These are phyloP conservation scores for Desmodesmus armatus DNA, from an alignment of 139 green algal species.

Conservation along the genomic window DNA sequence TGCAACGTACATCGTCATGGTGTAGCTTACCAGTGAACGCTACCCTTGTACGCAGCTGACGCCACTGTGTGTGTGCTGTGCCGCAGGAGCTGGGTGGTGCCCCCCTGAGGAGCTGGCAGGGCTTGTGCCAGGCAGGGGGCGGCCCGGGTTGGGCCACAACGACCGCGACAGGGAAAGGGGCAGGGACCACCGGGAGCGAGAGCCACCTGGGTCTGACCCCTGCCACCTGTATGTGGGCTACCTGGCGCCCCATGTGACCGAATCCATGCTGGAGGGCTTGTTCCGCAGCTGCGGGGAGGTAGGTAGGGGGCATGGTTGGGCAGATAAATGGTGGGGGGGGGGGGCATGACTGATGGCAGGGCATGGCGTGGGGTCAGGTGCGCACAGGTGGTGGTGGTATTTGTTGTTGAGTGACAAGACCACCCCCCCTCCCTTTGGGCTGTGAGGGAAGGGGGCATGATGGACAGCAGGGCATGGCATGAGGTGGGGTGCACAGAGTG, in stretches of 20 bases:
- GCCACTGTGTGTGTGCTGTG: too few relatives aligned
- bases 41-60: background rate
- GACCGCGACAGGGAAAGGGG: background rate
- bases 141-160: slow-evolving; percentile 7
- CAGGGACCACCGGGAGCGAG: background rate
- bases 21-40: too few relatives aligned
- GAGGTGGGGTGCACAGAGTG: too few relatives aligned
- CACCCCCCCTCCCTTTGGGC: too few relatives aligned
- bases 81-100: slow-evolving; percentile 78
- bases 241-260: slow-evolving; percentile 75
- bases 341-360: too few relatives aligned
- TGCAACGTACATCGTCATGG: too few relatives aligned
- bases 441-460: too few relatives aligned
- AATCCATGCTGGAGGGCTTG: slow-evolving; percentile 66
- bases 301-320: slow-evolving; percentile 52
- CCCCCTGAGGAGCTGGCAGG: slow-evolving; percentile 6
- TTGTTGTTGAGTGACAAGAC: too few relatives aligned
- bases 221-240: slow-evolving; percentile 88
- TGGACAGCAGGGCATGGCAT: too few relatives aligned
- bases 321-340: slow-evolving; percentile 51
- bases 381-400: too few relatives aligned
- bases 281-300: slow-evolving; percentile 79
- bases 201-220: slow-evolving; percentile 45
- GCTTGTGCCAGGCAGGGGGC: background rate
- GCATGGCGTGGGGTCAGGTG: too few relatives aligned